Evolutionary conservation across 2,329 filamentous ascomycete species (phyloP), one percentile per base, ranked within the genome.

Genomic region (Fusarium neocosmosporiellum): DNA sequence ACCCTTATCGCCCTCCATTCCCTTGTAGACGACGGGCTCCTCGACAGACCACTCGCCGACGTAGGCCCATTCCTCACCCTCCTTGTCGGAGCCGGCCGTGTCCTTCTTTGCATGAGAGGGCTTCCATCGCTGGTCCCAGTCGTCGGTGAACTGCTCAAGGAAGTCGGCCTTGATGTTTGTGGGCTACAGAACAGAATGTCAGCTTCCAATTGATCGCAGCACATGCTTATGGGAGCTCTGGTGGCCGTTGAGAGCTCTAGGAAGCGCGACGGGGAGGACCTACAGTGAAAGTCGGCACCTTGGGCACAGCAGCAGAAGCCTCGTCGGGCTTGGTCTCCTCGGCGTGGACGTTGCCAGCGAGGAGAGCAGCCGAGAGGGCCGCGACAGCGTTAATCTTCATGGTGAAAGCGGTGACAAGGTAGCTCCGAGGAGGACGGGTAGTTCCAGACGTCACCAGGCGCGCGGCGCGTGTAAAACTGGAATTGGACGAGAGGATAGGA

Each of bases 81-180:
- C 94, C 70, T 91, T 91, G 80, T 93, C 93, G 79, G 86, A 85
- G 80, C 93, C 93, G 80, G 86, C 84, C 73, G 84, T 88, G 75
- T 96, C 93, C 91, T 99, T 99, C 91, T 98, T 98, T 77, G 96
- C 96, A 82, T 96, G 93, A 57, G 96, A 98, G 66, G 93, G 90
- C 86, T 96, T 95, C 96, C 96, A 99, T 86, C 95, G 90, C 75
- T 89, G 86, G 77, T 98, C 93, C 96, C 96, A 98, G 85, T 94
- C 95, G 78, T 97, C 93, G 85, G 94, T 97, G 88, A 99, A 99
- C 85, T 99, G 96, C 88, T 99, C 96, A 74, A 98, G 87, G 90
- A 99, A 99, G 69, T 95, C 94, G 77, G 92, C 96, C 87, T 98
- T 96, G 80, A 98, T 83, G 72, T 87, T 89, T 75, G 95, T 94